These are phyloP conservation scores for Cyberlindnera veronae DNA, from an alignment of 805 yeast species.

Conservation along the genomic window DNA sequence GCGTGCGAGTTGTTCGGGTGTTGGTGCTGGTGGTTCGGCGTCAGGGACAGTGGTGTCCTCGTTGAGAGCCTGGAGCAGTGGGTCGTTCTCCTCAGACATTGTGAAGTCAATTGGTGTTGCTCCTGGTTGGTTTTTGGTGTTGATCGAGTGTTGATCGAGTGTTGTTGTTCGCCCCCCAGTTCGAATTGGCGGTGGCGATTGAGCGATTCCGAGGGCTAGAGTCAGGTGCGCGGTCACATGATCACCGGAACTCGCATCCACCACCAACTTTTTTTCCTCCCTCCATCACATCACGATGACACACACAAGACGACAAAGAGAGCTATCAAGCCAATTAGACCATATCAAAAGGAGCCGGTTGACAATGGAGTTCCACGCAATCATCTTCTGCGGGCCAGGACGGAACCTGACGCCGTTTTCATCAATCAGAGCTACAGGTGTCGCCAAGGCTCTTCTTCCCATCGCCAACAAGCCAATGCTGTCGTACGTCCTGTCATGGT, in stretches of 20 bases:
- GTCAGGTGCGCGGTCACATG: neutral
- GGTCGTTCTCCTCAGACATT: constrained; percentile 68
- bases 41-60: constrained; percentile 19
- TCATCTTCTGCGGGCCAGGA: constrained; percentile 88
- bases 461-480: constrained; percentile 88
- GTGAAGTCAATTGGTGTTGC: neutral
- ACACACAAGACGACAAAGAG: neutral
- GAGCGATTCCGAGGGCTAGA: too few relatives aligned
- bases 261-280: too few relatives aligned
- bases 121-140: neutral
- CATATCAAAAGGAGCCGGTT: neutral
- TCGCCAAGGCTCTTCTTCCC: constrained; percentile 83
- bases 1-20: constrained; percentile 63
- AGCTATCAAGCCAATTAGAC: neutral
- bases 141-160: neutral
- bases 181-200: too few relatives aligned
- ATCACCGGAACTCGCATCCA: neutral
- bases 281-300: too few relatives aligned
- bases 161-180: neutral
- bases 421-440: constrained; percentile 54
- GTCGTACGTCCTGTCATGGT: constrained; percentile 87
- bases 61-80: constrained; percentile 64
- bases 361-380: constrained; percentile 87
- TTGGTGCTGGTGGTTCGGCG: constrained; percentile 22
- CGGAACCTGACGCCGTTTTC: constrained; percentile 69